Base-by-base conservation (phyloP, 805 yeast species). In the Starmera caribaea region DNA sequence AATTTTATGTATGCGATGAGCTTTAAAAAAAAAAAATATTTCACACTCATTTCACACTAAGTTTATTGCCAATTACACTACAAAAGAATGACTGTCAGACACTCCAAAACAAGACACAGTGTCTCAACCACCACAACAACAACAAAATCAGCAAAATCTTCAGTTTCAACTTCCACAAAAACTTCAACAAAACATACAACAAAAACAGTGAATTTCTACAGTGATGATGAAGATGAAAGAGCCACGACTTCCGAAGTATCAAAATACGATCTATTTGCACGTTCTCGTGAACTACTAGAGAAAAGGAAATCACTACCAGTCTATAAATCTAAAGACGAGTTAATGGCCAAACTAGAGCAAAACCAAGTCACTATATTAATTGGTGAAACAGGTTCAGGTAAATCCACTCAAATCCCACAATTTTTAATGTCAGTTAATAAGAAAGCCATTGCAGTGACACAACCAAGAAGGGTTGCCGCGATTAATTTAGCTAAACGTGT, bases 361-460 rank as follows among this genome's bases (percentile, higher is more conserved):
- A 73, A 80, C 50, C 79, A 73, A 45, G 94, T 88, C 5, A 77
- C 89, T 0, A 76, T 90, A 2, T 68, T 90, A 15, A 83, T 92
- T 55, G 97, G 97, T 61, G 97, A 90, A 56, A 90, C 98, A 0
- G 98, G 98, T 61, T 86, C 96, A 8, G 97, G 97, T 67, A 90
- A 90, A 57, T 89, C 97, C 4, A 90, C 98, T 0, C 98, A 90
- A 63, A 79, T 90, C 36, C 97, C 98, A 0, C 97, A 90, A 56
- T 81, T 90, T 47, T 56, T 90, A n/a, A 73, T 84, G 61, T 71
- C 75, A 1, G 40, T 50, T 3, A 55, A 60, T 30, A 59, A 61
- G 15, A 76, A 75, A 43, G 67, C 72, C 21, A 79, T 90, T 16
- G 97, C 95, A 0, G 90, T 92, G 8, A 89, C 98, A 0, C 97